Base-by-base conservation (phyloP, 2,329 filamentous ascomycete species). In the Cylindrodendrum hubeiense region DNA sequence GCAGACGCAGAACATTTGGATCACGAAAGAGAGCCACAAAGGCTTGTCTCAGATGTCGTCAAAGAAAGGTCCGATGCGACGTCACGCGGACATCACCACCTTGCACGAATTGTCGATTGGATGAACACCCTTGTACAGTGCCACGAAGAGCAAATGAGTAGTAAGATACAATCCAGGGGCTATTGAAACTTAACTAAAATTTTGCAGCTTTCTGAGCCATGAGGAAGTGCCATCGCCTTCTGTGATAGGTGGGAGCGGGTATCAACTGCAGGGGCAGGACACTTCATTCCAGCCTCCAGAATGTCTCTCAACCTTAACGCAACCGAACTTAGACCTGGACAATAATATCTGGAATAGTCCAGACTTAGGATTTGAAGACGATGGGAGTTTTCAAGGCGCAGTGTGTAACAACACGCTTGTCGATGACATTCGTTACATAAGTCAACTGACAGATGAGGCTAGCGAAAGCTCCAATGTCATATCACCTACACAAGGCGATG, bases 21-120 rank as follows among this genome's bases (percentile, higher is more conserved):
- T 71, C 69, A 17, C 51, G 69, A 24, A 68, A 72, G 44, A 65
- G 70, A 17, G 70, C 70, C 8, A 53, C 69, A 8, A 72, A 69
- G 39, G 70, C 70, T 1, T 72, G 70, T 13, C 69, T 72, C 30
- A 72, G 65, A 41, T 72, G 70, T 34, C 69, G 70, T 8, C 67
- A 63, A 37, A 43, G 70, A 49, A 72, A 72, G 55, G 70, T 72
- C 8, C 63, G 70, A 3, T 72, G 70, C 44, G 70, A 72, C 57
- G 70, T 72, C 22, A 72, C 70, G 0, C 62, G 70, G 13, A 72
- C 70, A 4, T 59, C 62, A 1, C 52, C 66, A 30, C 69, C 70
- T 1, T 72, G 70, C 10, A 72, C 70, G 24, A 72, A 72, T 22
- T 72, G 70, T 30, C 67, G 70, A 24, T 63, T 72, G 2, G 70